Evolutionary conservation across 2,329 filamentous ascomycete species (phyloP).

Genomic region (Aspergillus unguis): DNA sequence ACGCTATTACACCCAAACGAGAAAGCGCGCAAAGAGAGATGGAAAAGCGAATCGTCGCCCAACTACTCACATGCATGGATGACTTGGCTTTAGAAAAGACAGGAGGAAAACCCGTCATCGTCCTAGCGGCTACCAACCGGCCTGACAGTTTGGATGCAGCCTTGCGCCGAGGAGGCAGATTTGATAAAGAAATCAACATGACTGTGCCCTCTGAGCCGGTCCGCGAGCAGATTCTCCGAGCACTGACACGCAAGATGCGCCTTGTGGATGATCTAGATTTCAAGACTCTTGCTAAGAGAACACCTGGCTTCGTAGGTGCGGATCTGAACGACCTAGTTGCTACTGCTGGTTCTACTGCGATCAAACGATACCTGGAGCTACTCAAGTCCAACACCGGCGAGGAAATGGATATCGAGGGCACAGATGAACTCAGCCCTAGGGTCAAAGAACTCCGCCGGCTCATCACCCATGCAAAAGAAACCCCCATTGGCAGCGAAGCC

Average conservation of each 20-base stretch:
- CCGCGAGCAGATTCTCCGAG: constrained; percentile 72
- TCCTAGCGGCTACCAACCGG: constrained; percentile 85
- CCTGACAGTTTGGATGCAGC: constrained; percentile 82
- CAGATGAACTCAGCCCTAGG: constrained; percentile 35
- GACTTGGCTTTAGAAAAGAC: constrained; percentile 69
- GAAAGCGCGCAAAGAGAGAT: constrained; percentile 82
- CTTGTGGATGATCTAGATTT: constrained; percentile 72
- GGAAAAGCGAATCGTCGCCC: constrained; percentile 80
- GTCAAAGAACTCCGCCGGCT: constrained; percentile 50
- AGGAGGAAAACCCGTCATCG: constrained; percentile 74
- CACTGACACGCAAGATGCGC: constrained; percentile 64
- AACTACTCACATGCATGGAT: constrained; percentile 84
- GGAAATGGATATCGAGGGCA: constrained; percentile 54
- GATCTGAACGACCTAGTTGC: constrained; percentile 73
- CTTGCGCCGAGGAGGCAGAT: constrained; percentile 69
- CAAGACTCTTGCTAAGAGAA: constrained; percentile 70
- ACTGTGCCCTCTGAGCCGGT: constrained; percentile 77
- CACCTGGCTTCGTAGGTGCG: constrained; percentile 88
- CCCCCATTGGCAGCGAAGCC: constrained; percentile 52
- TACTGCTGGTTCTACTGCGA: constrained; percentile 63
- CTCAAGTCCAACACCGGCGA: constrained; percentile 46
- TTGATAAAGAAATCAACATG: constrained; percentile 81
- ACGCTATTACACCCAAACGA: constrained; percentile 82
- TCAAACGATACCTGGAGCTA: constrained; percentile 57
- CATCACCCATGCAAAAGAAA: constrained; percentile 53